phyloP scores from a whole-genome alignment of 805 yeast genomes.

The Candida glaebosa region DNA sequence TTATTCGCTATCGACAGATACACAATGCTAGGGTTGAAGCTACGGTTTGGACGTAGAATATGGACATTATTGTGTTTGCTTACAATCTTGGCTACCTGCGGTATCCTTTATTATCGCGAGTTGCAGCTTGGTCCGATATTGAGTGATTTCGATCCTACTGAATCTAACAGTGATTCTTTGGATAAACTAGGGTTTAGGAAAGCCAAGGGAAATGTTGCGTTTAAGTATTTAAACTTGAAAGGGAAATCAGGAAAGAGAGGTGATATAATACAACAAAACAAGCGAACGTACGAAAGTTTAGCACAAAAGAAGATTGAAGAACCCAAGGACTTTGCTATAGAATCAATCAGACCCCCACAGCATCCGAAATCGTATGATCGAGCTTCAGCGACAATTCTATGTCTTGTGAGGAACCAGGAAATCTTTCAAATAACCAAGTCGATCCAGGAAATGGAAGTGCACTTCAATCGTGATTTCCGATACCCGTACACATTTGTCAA shows the following conservation, averaged over 20 bases:
- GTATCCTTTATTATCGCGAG: not conserved
- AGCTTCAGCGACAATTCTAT: conserved; percentile 73
- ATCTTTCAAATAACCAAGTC: conserved; percentile 45
- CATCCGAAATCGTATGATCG: conserved; percentile 22
- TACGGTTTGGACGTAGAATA: not conserved
- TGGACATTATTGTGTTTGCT: not conserved
- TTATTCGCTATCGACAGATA: no score
- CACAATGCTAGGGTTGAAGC: not conserved
- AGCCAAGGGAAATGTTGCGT: conserved; percentile 27
- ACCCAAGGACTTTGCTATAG: conserved; percentile 37
- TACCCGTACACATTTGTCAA: conserved; percentile 83
- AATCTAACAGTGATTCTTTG: not conserved
- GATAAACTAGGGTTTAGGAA: conserved; percentile 14
- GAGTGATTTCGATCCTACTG: no score
- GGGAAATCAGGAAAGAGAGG: conserved; percentile 25
- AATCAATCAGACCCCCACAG: conserved; percentile 3
- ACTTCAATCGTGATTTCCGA: conserved; percentile 64
- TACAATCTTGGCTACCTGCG: not conserved
- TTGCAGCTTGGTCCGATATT: not conserved
- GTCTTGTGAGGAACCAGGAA: conserved; percentile 72
- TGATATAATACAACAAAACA: conserved; percentile 27
- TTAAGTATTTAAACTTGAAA: conserved; percentile 28
- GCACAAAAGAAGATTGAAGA: conserved; percentile 35
- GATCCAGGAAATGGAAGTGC: conserved; percentile 56
- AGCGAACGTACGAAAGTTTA: conserved; percentile 30